Percentiles rank a stretch among this genome's conserved stretches.
Evolutionary conservation across 257 asterid species (phyloP).

Genomic region (Striga asiatica): DNA sequence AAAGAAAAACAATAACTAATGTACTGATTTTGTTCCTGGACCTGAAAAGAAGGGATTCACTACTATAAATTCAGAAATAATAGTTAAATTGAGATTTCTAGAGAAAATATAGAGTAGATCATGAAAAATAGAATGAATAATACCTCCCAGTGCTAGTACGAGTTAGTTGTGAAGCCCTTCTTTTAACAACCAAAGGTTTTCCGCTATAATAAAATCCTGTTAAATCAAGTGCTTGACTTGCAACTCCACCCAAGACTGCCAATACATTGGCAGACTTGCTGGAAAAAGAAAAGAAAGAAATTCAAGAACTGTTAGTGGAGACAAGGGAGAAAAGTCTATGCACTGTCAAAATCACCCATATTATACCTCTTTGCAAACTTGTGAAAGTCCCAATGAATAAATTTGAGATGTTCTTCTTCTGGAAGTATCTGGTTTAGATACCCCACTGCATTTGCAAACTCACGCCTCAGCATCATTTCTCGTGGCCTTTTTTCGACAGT

Average conservation of each 20-base stretch:
- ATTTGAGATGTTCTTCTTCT: constrained; percentile 71
- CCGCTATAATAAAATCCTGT: constrained; percentile 94
- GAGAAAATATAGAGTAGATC: background rate
- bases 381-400: constrained; percentile 99
- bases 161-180: constrained; percentile 43
- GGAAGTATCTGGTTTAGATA: constrained; percentile 85
- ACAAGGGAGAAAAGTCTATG: constrained; percentile 8
- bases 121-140: constrained; percentile 6
- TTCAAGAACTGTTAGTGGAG: constrained; percentile 18
- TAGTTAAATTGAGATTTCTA: background rate
- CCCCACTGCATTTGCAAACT: constrained; percentile 91
- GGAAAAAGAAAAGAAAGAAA: constrained; percentile 34
- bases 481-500: constrained; percentile 97
- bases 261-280: constrained; percentile 98
- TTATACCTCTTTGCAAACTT: constrained; percentile 90
- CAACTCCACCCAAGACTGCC: constrained; percentile 97
- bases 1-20: too few relatives aligned
- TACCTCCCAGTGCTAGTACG: constrained; percentile 87
- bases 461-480: constrained; percentile 99
- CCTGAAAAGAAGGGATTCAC: too few relatives aligned
- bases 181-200: constrained; percentile 51
- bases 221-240: constrained; percentile 92
- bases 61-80: background rate
- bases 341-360: constrained; percentile 9
- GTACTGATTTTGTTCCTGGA: too few relatives aligned